Conservation (phyloP, 768 basidiomycete species). For the Brasilioporus rufonigricans region DNA sequence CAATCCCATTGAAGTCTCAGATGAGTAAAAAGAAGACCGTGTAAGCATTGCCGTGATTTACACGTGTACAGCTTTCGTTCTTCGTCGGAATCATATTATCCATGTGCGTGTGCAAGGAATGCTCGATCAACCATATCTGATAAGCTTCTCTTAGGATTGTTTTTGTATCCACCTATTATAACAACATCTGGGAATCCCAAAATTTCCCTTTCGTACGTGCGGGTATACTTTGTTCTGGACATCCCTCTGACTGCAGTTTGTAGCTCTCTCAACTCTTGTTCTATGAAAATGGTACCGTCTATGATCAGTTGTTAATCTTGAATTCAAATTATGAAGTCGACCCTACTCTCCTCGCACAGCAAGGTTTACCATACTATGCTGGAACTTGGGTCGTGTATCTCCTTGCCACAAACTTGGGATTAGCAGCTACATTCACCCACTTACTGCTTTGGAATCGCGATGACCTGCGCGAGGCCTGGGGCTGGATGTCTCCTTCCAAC, state of each 20-base stretch:
- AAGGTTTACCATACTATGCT: conserved; percentile 35
- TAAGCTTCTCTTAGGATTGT: conserved; percentile 22
- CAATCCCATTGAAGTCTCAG: conserved; percentile 55
- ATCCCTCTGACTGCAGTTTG: not conserved
- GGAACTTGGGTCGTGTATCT: conserved; percentile 24
- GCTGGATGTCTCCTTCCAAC: conserved; percentile 40
- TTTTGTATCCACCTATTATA: conserved; percentile 38
- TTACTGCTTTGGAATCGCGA: conserved; percentile 53
- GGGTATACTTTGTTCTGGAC: not conserved
- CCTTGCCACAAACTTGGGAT: conserved; percentile 23
- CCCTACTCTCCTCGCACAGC: conserved; percentile 42
- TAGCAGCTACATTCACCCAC: conserved; percentile 51
- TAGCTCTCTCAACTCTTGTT: conserved; percentile 1
- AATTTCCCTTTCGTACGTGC: conserved; percentile 53
- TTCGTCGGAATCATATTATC: conserved; percentile 50
- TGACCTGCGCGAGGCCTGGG: conserved; percentile 47
- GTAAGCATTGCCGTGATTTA: not conserved
- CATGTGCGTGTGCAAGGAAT: conserved; percentile 37
- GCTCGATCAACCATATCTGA: not conserved
- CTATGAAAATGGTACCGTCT: not conserved
- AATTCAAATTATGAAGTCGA: conserved; percentile 35
- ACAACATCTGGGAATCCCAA: conserved; percentile 56
- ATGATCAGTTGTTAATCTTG: not conserved
- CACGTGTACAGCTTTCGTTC: conserved; percentile 35
- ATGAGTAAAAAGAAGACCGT: conserved; percentile 4